Base-by-base conservation (phyloP, 129 eudicot species). In the Arctium lappa region DNA sequence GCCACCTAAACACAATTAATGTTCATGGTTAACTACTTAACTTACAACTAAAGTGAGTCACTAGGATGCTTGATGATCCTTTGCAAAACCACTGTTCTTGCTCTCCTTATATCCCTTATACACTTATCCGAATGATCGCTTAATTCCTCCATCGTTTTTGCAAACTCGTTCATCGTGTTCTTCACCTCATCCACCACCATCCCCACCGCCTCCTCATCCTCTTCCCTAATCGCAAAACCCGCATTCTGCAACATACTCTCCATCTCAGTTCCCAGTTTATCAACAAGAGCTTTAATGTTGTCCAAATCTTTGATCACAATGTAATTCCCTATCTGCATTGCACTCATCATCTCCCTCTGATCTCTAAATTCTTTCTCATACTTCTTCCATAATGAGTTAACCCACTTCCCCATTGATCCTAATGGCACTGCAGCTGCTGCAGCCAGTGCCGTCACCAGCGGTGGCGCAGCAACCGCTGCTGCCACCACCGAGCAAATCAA, bases 381-480 rank as follows among this genome's bases (percentile, higher is more conserved):
- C 79, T 85, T 92, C 65, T 81, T 90, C 92, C 94, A 90, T 13
- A 92, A 72, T 0, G 92, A 86, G 79, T 92, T 87, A 3, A 88
- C 12, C 91, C 92, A 92, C 81, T 79, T 85, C 86, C 97, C 97
- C 93, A 88, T 87, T 2, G 91, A 90, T 56, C 94, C 97, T 27
- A 88, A 71, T 0, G 97, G 92, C 85, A 92, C 89, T 2, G 97
- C 82, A 12, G 92, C 90, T 0, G 92, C 94, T 4, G 94, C 97
- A 22, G 93, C 93, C 84, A 92, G 42, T 0, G 97, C 92, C 0
- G 97, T 84, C 74, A 92, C 87, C 80, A 89, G 81, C 0, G 93
- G 97, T 2, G 97, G 97, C 1, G 93, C 90, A 3, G 91, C 65
- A 36, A 92, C 66, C 0, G 92, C 93, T 0, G 91, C 97, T 0